Percentiles rank a stretch among this genome's conserved stretches.
Conservation (phyloP, 345 rosid genomes). For the Populus deltoides region DNA sequence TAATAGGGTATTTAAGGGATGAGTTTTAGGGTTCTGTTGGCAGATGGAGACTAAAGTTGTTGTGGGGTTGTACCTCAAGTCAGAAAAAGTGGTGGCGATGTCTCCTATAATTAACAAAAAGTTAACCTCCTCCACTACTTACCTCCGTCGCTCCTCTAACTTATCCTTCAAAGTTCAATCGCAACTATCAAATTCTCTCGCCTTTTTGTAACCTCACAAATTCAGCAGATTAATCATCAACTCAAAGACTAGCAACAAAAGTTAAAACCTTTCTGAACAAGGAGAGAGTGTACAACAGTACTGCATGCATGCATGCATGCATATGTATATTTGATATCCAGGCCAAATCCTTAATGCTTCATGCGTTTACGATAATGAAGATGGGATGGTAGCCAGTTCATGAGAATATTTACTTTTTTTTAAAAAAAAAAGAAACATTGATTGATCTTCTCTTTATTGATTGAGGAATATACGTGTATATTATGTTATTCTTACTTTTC, state of each 20-base stretch:
- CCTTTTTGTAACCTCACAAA: not conserved
- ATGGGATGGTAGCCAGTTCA: too few species aligned
- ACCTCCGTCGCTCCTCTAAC: slow-evolving; percentile 1
- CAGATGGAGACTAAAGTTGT: slow-evolving; percentile 26
- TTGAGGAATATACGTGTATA: too few species aligned
- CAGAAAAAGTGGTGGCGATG: slow-evolving; percentile 14
- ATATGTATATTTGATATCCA: not conserved
- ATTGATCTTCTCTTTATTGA: too few species aligned
- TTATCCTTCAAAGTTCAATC: not conserved
- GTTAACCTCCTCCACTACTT: too few species aligned
- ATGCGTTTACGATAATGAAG: too few species aligned
- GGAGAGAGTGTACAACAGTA: not conserved
- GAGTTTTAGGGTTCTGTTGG: slow-evolving; percentile 19
- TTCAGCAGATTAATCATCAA: not conserved
- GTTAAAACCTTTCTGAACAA: not conserved
- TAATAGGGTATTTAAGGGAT: slow-evolving; percentile 4
- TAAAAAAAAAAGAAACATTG: too few species aligned
- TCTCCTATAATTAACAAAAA: not conserved
- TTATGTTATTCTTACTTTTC: too few species aligned
- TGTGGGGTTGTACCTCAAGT: slow-evolving; percentile 17
- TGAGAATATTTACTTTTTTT: too few species aligned
- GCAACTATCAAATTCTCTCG: not conserved
- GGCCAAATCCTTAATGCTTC: not conserved
- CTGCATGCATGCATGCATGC: not conserved
- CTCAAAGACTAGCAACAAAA: not conserved